These are phyloP conservation scores for Cladophialophora yegresii DNA, from an alignment of 2,329 filamentous ascomycete genomes.

Conservation along the genomic window DNA sequence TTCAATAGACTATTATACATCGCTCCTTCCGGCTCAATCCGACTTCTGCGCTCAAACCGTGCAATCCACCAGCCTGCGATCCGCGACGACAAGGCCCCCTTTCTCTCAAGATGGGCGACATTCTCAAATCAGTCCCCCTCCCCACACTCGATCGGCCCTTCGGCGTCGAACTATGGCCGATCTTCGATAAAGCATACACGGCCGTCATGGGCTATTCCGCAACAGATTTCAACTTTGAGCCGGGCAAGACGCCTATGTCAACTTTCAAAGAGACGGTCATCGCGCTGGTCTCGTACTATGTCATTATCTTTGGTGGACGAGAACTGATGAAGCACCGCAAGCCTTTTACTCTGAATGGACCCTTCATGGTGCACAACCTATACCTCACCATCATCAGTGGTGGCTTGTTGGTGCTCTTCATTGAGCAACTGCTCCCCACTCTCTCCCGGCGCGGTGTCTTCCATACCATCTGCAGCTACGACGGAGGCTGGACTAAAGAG, in stretches of 20 bases:
- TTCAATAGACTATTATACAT: slow-evolving; percentile 27
- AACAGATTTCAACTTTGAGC: slow-evolving; percentile 80
- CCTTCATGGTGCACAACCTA: slow-evolving; percentile 97
- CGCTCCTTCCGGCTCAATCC: slow-evolving; percentile 39
- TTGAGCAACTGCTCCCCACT: slow-evolving; percentile 87
- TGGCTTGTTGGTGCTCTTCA: slow-evolving; percentile 76
- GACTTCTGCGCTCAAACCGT: slow-evolving; percentile 24
- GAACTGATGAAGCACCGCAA: slow-evolving; percentile 86
- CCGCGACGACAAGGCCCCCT: slow-evolving; percentile 5
- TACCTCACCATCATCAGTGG: slow-evolving; percentile 84
- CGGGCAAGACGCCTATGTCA: slow-evolving; percentile 83
- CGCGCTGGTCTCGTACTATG: slow-evolving; percentile 85
- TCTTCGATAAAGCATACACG: slow-evolving; percentile 87
- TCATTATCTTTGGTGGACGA: slow-evolving; percentile 87
- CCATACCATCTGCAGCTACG: slow-evolving; percentile 73
- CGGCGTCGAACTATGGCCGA: slow-evolving; percentile 86
- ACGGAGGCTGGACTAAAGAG: slow-evolving; percentile 91
- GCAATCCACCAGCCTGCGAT: slow-evolving; percentile 13
- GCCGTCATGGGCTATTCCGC: slow-evolving; percentile 76
- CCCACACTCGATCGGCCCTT: slow-evolving; percentile 91
- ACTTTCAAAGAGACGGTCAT: slow-evolving; percentile 80
- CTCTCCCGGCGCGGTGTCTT: slow-evolving; percentile 80
- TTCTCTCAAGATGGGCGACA: slow-evolving; percentile 26
- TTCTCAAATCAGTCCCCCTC: slow-evolving; percentile 50
- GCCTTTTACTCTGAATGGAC: slow-evolving; percentile 79